phyloP scores from a whole-genome alignment of 345 rosid genomes.

The Populus pruinosa region DNA sequence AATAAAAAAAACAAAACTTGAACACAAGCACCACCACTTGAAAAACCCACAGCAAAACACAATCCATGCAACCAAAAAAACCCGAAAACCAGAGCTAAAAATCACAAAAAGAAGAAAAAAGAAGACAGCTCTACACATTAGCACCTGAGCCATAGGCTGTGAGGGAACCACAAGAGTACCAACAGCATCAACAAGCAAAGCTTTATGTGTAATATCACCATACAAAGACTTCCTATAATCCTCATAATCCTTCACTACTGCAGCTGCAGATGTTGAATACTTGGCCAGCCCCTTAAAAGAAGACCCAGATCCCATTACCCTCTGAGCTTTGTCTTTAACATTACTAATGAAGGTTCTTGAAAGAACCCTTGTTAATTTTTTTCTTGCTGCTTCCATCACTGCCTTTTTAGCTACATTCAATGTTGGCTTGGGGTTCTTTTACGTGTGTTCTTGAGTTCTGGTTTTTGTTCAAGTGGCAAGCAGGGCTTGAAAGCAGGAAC shows the following conservation, averaged over 20 bases:
- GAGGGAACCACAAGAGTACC: constrained; percentile 93
- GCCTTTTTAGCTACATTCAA: neutral
- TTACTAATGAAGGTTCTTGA: neutral
- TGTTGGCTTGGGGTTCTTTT: neutral
- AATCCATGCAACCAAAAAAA: neutral
- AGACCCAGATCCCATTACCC: neutral
- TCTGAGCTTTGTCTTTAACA: neutral
- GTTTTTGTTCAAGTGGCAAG: neutral
- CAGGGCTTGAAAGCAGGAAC: neutral
- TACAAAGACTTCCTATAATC: constrained; percentile 82
- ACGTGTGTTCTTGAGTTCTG: neutral
- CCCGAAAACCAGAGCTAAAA: neutral
- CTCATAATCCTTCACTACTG: constrained; percentile 56
- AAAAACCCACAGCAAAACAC: neutral
- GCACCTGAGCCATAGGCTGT: constrained; percentile 97
- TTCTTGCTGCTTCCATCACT: constrained; percentile 2
- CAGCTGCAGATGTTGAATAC: constrained; percentile 11
- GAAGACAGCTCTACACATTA: too few species aligned
- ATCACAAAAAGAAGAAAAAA: neutral
- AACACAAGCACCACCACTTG: neutral
- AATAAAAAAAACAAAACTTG: neutral
- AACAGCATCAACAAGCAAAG: constrained; percentile 86
- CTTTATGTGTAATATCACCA: constrained; percentile 81
- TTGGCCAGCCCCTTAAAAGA: neutral
- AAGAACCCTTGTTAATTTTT: neutral